These are phyloP conservation scores for Nephelium lappaceum DNA, from an alignment of 345 rosid species.

Conservation along the genomic window DNA sequence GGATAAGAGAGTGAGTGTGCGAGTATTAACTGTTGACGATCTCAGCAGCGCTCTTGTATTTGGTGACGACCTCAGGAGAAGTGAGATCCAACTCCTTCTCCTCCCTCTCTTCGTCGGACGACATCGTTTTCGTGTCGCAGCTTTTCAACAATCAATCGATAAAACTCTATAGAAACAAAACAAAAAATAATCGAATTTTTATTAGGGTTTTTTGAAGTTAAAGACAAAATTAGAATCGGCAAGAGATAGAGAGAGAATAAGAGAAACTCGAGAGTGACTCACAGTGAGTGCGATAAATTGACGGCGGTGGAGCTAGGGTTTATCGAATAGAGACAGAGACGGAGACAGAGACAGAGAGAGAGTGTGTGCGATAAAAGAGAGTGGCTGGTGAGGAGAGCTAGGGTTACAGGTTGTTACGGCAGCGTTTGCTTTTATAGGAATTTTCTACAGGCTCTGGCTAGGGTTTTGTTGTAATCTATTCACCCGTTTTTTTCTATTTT, in stretches of 20 bases:
- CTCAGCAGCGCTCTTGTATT: slow-evolving; percentile 95
- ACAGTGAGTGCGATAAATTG: background rate
- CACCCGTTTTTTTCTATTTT: background rate
- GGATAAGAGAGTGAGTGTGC: background rate
- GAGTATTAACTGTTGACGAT: slow-evolving; percentile 75
- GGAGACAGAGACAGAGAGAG: background rate
- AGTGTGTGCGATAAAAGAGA: background rate
- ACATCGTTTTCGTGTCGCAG: slow-evolving; percentile 57
- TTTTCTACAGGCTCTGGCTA: background rate
- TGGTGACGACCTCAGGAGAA: slow-evolving; percentile 92
- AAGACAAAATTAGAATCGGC: background rate
- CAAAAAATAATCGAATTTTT: background rate
- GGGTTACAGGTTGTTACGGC: slow-evolving; percentile 7
- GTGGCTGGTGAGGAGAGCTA: slow-evolving; percentile 9
- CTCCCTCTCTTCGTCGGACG: slow-evolving; percentile 99
- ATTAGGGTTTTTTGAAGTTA: background rate
- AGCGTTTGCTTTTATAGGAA: slow-evolving; percentile 20
- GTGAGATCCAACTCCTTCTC: slow-evolving; percentile 97
- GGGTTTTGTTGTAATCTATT: slow-evolving; percentile 14
- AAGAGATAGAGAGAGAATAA: background rate
- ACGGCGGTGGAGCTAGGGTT: slow-evolving; percentile 20
- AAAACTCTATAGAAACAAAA: background rate
- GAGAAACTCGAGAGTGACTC: background rate
- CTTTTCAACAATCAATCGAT: slow-evolving; percentile 7
- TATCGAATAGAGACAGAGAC: background rate